These are phyloP conservation scores for Aspergillus fumigatus DNA, from an alignment of 2,329 filamentous ascomycete genomes.

Conservation along the genomic window DNA sequence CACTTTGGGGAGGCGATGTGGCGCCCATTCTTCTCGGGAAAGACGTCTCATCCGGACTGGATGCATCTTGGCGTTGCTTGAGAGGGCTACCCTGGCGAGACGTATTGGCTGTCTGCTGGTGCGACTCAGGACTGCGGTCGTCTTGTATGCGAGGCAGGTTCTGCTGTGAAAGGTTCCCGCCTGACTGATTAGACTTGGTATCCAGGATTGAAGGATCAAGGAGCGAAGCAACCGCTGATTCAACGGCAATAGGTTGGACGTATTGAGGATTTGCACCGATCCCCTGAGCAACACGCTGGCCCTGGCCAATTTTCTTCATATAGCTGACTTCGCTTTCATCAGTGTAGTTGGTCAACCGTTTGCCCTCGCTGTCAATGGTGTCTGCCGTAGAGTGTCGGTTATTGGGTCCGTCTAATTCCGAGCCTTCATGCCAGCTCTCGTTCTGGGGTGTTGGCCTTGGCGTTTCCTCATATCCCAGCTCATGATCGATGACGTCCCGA, in stretches of 20 bases:
- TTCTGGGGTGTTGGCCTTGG: slow-evolving; percentile 18
- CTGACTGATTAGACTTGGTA: slow-evolving; percentile 48
- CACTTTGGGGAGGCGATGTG: slow-evolving; percentile 53
- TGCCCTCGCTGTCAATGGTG: slow-evolving; percentile 49
- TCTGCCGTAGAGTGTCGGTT: slow-evolving; percentile 47
- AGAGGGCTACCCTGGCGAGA: slow-evolving; percentile 41
- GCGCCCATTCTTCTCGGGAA: slow-evolving; percentile 38
- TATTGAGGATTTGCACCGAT: slow-evolving; percentile 71
- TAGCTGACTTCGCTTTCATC: slow-evolving; percentile 55
- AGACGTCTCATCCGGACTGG: slow-evolving; percentile 34
- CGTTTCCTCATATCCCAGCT: slow-evolving; percentile 37
- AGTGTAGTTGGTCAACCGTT: slow-evolving; percentile 47
- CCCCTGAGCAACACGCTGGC: slow-evolving; percentile 66
- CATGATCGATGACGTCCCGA: slow-evolving; percentile 29
- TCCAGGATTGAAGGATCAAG: slow-evolving; percentile 78
- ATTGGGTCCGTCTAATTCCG: slow-evolving; percentile 46
- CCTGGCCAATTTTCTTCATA: slow-evolving; percentile 56
- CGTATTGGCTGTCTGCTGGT: slow-evolving; percentile 21
- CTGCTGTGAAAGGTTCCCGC: slow-evolving; percentile 43
- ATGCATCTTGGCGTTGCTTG: slow-evolving; percentile 39
- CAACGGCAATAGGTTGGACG: slow-evolving; percentile 68
- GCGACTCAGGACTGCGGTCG: slow-evolving; percentile 23
- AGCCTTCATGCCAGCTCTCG: slow-evolving; percentile 22
- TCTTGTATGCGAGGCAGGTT: slow-evolving; percentile 36
- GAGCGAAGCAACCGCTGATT: slow-evolving; percentile 86